Conservation (phyloP, 306 rosid species). For the Vigna mungo region DNA sequence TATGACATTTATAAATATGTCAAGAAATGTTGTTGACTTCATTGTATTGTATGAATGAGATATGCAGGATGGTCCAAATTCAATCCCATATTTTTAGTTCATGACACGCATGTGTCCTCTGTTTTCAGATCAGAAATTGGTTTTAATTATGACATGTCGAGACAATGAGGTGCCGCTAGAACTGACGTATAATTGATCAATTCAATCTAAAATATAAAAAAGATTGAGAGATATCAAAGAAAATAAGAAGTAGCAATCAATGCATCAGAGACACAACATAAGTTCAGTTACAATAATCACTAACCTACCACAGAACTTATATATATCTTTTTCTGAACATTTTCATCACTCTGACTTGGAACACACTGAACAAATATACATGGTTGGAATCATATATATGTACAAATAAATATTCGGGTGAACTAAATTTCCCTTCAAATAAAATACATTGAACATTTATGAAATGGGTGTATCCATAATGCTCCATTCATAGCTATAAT, state of each 20-base stretch:
- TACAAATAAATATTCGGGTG: background rate
- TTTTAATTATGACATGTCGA: background rate
- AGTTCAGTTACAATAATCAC: background rate
- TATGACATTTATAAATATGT: no score
- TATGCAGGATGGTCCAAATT: no score
- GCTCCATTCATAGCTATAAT: background rate
- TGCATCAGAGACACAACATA: no score
- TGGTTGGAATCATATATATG: background rate
- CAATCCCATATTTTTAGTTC: no score
- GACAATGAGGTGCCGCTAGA: background rate
- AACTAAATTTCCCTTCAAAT: background rate
- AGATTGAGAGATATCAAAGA: no score
- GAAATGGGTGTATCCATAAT: background rate
- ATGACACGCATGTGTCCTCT: no score
- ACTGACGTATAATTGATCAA: no score
- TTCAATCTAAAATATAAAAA: no score
- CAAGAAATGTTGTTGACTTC: no score
- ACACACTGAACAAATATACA: background rate
- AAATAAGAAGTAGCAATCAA: no score
- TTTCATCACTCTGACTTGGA: background rate
- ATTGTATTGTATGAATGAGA: no score
- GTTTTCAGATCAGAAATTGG: no score
- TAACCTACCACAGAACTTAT: background rate
- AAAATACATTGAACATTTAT: background rate
- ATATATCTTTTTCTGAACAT: background rate